Evolutionary conservation across 176 grass and related monocot genomes (phyloP).

Genomic region (Guadua angustifolia): DNA sequence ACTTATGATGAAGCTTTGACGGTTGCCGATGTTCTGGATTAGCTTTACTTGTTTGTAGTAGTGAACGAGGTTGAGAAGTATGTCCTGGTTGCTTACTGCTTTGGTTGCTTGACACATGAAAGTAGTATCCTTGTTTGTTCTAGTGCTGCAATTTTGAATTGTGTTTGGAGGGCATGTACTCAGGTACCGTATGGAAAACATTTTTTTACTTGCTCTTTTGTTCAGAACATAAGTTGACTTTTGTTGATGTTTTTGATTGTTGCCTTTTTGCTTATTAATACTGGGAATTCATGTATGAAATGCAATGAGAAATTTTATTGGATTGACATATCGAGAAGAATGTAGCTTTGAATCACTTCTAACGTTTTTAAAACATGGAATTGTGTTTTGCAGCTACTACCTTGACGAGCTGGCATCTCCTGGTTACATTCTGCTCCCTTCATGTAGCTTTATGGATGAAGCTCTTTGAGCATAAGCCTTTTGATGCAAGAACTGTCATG

Average conservation of each 20-base stretch:
- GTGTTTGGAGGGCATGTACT: not conserved
- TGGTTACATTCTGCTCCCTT: slow-evolving; percentile 98
- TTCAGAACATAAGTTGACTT: slow-evolving; percentile 22
- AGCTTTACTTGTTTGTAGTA: slow-evolving; percentile 23
- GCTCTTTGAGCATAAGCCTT: slow-evolving; percentile 96
- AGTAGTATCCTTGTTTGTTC: slow-evolving; percentile 38
- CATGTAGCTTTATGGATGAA: slow-evolving; percentile 94
- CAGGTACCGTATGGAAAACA: not conserved
- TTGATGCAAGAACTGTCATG: slow-evolving; percentile 94
- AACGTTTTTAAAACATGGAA: not conserved
- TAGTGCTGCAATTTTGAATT: slow-evolving; percentile 19
- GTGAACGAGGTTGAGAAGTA: slow-evolving; percentile 14
- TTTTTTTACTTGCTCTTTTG: not conserved
- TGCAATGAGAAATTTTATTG: not conserved
- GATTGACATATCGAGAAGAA: not conserved
- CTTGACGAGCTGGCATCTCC: slow-evolving; percentile 99
- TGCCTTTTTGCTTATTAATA: not conserved
- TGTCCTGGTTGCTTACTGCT: slow-evolving; percentile 32
- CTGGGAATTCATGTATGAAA: not conserved
- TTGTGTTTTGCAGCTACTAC: slow-evolving; percentile 85
- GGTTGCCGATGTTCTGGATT: not conserved
- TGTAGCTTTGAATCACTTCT: not conserved
- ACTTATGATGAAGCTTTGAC: slow-evolving; percentile 9
- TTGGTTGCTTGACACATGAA: slow-evolving; percentile 36
- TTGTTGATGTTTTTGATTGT: not conserved